These are phyloP conservation scores for Eucalyptus erythrocorys DNA, from an alignment of 345 rosid species.

Conservation along the genomic window DNA sequence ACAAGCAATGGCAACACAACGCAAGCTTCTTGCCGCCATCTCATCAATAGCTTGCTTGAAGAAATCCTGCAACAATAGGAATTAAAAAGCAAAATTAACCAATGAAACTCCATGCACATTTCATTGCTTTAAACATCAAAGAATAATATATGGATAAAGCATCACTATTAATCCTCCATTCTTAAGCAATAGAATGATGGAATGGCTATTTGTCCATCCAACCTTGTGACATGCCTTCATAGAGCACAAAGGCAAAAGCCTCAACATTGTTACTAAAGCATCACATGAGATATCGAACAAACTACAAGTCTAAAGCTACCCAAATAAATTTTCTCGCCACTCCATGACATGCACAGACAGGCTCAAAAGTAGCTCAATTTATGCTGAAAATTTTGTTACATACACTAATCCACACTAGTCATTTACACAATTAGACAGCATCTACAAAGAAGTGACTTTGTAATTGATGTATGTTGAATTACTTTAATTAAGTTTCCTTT, in stretches of 20 bases:
- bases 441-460: neutral
- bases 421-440: neutral
- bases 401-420: neutral
- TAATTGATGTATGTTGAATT: neutral
- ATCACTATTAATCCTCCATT: neutral
- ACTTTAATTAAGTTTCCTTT: no score
- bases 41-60: conserved; percentile 58
- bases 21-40: conserved; percentile 88
- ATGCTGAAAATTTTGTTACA: neutral
- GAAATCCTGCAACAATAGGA: conserved; percentile 31
- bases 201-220: neutral
- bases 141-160: neutral
- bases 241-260: neutral
- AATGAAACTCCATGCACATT: neutral
- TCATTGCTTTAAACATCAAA: neutral
- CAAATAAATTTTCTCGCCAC: neutral
- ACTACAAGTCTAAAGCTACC: neutral
- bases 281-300: neutral
- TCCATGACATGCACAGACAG: neutral
- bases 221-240: neutral
- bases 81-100: neutral
- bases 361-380: neutral
- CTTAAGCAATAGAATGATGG: neutral
- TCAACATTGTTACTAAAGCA: neutral
- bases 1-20: conserved; percentile 93